These are phyloP conservation scores for Phalaenopsis equestris DNA, from an alignment of 106 monocot genomes.

Conservation along the genomic window DNA sequence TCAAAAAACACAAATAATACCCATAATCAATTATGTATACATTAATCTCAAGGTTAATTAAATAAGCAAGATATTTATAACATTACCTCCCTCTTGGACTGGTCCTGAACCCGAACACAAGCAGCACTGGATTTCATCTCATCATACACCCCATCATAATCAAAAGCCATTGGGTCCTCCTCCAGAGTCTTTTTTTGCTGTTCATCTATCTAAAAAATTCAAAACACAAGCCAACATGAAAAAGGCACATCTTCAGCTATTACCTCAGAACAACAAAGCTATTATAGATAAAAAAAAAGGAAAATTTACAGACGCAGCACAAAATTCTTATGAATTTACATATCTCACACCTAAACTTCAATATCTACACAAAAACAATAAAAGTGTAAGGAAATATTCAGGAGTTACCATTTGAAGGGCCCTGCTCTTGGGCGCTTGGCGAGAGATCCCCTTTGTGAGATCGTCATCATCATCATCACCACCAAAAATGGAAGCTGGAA, in stretches of 20 bases:
- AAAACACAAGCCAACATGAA: background rate
- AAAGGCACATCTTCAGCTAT: background rate
- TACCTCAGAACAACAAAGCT: background rate
- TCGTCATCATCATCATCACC: slow-evolving; percentile 45
- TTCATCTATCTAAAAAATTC: slow-evolving; percentile 43
- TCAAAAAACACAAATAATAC: background rate
- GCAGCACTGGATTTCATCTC: slow-evolving; percentile 75
- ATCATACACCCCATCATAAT: slow-evolving; percentile 86
- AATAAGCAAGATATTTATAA: slow-evolving; percentile 1
- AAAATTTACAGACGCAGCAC: no score
- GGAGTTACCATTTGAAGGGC: slow-evolving; percentile 33
- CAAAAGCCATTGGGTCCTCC: slow-evolving; percentile 81
- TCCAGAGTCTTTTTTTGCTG: slow-evolving; percentile 79
- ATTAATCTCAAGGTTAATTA: no score
- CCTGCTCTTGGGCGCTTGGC: slow-evolving; percentile 39
- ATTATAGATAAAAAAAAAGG: background rate
- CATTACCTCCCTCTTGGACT: slow-evolving; percentile 53
- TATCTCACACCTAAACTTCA: no score
- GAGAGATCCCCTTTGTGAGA: slow-evolving; percentile 42
- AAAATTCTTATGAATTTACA: no score
- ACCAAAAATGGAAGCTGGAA: slow-evolving; percentile 15
- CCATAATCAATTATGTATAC: background rate
- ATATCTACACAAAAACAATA: background rate
- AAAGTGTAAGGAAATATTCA: background rate
- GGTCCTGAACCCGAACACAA: slow-evolving; percentile 51